Evolutionary conservation across 192 early-diverging fungal species (phyloP).

Genomic region (Linnemannia zychae): DNA sequence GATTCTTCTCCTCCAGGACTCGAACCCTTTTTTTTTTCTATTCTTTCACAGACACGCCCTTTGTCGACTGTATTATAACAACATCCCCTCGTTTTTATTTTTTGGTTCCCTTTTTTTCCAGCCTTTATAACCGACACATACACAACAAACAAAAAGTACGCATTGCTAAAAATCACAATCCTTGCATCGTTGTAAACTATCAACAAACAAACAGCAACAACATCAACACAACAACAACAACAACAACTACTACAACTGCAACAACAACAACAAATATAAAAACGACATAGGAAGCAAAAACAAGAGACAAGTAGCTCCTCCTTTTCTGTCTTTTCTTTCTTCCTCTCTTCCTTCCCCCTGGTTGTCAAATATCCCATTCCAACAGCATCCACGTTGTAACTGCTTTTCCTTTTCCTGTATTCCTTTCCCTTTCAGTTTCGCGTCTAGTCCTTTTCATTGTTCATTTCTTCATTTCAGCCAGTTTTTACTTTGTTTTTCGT

Average conservation of each 20-base stretch:
- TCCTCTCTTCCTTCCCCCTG: neutral
- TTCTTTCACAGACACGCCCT: neutral
- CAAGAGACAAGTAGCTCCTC: neutral
- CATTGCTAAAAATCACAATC: neutral
- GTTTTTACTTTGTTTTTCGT: neutral
- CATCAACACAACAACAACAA: neutral
- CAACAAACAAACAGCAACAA: neutral
- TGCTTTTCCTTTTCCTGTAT: neutral
- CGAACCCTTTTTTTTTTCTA: conserved; percentile 4
- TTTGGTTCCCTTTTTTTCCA: neutral
- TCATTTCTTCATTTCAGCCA: neutral
- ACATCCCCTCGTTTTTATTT: conserved; percentile 6
- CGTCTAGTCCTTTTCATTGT: neutral
- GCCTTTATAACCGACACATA: neutral
- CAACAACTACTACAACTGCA: neutral
- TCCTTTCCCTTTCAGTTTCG: neutral
- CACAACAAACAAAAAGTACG: neutral
- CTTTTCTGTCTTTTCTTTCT: neutral
- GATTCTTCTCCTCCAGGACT: neutral
- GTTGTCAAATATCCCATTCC: neutral
- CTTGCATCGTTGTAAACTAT: neutral
- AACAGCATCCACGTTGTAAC: neutral
- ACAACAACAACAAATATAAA: neutral
- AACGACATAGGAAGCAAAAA: neutral
- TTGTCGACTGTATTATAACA: neutral